Evolutionary conservation across 2,329 filamentous ascomycete species (phyloP), one percentile per base, ranked within the genome.

Genomic region (Graphium sp.): DNA sequence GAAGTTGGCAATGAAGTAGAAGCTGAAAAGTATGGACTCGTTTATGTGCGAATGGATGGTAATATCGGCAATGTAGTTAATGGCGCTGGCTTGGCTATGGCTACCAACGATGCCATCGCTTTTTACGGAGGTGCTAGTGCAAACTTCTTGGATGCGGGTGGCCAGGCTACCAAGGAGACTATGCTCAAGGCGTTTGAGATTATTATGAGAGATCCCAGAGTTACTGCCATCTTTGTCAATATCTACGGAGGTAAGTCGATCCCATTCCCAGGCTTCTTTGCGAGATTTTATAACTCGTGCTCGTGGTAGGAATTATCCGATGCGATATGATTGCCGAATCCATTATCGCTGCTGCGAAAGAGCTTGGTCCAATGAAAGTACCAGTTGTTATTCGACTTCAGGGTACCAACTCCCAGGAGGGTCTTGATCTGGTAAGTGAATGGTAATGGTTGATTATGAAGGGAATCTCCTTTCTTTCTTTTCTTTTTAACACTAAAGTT

Each of bases 111-210:
- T 46, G 77, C 79, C 0, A 66, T 93, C 2, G 60, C 66, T 3
- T 54, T 70, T 9, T 66, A 70, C 31, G 74, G 74, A 6, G 80
- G 80, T 2, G 52, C 59, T 19, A 75, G 75, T 15, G 71, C 81
- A 8, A 93, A 93, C 42, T 92, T 93, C 47, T 62, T 93, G 31
- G 84, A 93, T 47, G 91, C 81, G 0, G 84, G 85, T 18, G 84
- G 84, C 20, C 89, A 91, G 48, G 84, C 84, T 0, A 93, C 83
- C 0, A 68, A 69, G 18, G 71, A 77, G 37, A 92, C 83, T 0
- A 82, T 93, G 39, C 74, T 76, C 44, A 69, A 70, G 32, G 74
- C 72, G 2, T 89, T 92, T 45, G 63, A 73, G 32, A 64, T 85
- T 9, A 70, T 93, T 12, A 55, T 83, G 25, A 56, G 60, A 5